phyloP scores from a whole-genome alignment of 2,329 filamentous ascomycete species.

The Hymenoscyphus scutula region DNA sequence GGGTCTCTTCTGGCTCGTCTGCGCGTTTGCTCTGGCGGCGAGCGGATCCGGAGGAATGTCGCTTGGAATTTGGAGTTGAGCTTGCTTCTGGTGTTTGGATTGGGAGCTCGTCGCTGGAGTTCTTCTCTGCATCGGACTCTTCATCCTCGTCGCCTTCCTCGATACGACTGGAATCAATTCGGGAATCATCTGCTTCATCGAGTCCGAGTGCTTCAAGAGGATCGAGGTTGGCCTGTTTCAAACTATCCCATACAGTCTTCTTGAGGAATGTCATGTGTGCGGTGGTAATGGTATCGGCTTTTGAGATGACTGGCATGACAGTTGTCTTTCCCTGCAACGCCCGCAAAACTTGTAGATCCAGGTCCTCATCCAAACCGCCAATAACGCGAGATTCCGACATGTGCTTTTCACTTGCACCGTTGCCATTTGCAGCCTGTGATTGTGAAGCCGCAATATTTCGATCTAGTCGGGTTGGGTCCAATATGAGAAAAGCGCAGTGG shows the following conservation, averaged over 20 bases:
- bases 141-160: constrained; percentile 54
- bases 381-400: constrained; percentile 44
- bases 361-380: constrained; percentile 77
- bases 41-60: constrained; percentile 35
- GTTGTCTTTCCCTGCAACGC: constrained; percentile 90
- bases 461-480: constrained; percentile 85
- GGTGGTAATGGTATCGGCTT: constrained; percentile 94
- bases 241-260: constrained; percentile 81
- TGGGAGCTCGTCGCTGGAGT: constrained; percentile 40
- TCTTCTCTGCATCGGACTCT: constrained; percentile 33
- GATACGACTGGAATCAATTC: constrained; percentile 46
- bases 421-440: constrained; percentile 49
- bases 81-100: constrained; percentile 33
- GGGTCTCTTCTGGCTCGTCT: constrained; percentile 50
- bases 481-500: constrained; percentile 87
- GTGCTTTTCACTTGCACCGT: constrained; percentile 49
- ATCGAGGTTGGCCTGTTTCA: constrained; percentile 83
- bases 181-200: constrained; percentile 68
- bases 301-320: constrained; percentile 91
- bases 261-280: constrained; percentile 92
- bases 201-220: constrained; percentile 83
- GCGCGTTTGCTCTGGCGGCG: constrained; percentile 29
- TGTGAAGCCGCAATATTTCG: constrained; percentile 71
- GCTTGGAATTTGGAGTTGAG: constrained; percentile 36
- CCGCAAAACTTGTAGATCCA: constrained; percentile 87